Evolutionary conservation across 2,329 filamentous ascomycete genomes (phyloP), one percentile per base, ranked within the genome.

Genomic region (Cladophialophora immunda): DNA sequence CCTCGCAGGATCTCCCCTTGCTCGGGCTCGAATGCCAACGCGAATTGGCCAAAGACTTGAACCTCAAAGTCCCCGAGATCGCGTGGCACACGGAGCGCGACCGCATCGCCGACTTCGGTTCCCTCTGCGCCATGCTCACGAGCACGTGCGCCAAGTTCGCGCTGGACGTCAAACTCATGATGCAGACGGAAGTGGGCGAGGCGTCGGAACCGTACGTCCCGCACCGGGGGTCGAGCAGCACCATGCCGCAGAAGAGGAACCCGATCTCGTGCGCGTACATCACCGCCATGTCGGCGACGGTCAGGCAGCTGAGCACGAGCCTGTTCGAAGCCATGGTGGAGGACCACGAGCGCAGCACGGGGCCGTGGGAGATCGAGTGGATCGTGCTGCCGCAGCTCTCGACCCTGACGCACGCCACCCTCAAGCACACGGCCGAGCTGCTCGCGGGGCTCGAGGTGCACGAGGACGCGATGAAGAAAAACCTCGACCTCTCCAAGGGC

Each of bases 281-380:
- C 13, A 76, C 86, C 1, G 85, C 85, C 0, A 81, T 83, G 5
- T 84, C 84, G 1, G 86, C 86, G 69, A 78, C 86, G 11, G 76
- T 87, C 0, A 79, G 85, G 6, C 81, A 84, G 0, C 82, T 87
- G 64, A 84, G 85, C 0, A 78, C 82, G 0, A 76, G 87, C 3
- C 82, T 83, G 0, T 79, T 87, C 1, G 85, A 87, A 68, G 84
- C 79, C 2, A 86, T 87, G 85, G 82, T 87, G 0, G 81, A 81
- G 0, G 86, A 87, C 69, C 87, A 87, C 63, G 86, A 87, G 72
- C 81, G 86, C 1, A 84, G 84, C 1, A 85, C 83, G 4, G 85
- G 86, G 0, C 85, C 85, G 0, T 87, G 86, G 86, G 85, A 87
- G 75, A 76, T 87, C 6, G 86, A 88, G 70, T 88, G 85, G 85